Evolutionary conservation across 202 grass and related monocot genomes (phyloP).

Genomic region (Hordeum pubiflorum): DNA sequence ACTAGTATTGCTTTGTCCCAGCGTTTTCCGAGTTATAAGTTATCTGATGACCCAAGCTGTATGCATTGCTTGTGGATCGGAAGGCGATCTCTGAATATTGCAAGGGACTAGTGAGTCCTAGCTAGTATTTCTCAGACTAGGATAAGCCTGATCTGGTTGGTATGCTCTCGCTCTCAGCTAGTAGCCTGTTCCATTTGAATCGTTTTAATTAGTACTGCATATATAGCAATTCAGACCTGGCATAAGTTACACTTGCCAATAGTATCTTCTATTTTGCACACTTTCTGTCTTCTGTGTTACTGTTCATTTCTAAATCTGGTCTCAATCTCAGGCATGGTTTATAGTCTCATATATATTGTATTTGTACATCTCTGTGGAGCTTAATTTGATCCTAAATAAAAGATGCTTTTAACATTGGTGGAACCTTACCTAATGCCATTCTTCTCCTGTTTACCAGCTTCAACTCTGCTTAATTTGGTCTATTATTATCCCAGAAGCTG

Average conservation of each 20-base stretch:
- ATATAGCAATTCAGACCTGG: not conserved
- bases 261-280: not conserved
- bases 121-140: not conserved
- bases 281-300: not conserved
- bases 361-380: not conserved
- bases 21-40: not conserved
- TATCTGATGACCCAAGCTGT: not conserved
- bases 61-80: not conserved
- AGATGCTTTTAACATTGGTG: slow-evolving; percentile 10
- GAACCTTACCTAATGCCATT: slow-evolving; percentile 17
- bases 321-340: not conserved
- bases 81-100: slow-evolving; percentile 11
- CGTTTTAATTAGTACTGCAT: not conserved
- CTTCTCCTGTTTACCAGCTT: slow-evolving; percentile 36
- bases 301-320: not conserved
- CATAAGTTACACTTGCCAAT: not conserved
- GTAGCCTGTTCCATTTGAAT: not conserved
- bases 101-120: not conserved
- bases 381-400: slow-evolving; percentile 11
- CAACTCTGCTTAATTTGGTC: slow-evolving; percentile 7
- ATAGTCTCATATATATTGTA: not conserved
- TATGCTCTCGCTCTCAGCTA: not conserved
- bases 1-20: not conserved
- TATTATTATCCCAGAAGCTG: slow-evolving; percentile 25
- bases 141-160: not conserved